These are phyloP conservation scores for Salvia miltiorrhiza DNA, from an alignment of 257 asterid species.

Conservation along the genomic window DNA sequence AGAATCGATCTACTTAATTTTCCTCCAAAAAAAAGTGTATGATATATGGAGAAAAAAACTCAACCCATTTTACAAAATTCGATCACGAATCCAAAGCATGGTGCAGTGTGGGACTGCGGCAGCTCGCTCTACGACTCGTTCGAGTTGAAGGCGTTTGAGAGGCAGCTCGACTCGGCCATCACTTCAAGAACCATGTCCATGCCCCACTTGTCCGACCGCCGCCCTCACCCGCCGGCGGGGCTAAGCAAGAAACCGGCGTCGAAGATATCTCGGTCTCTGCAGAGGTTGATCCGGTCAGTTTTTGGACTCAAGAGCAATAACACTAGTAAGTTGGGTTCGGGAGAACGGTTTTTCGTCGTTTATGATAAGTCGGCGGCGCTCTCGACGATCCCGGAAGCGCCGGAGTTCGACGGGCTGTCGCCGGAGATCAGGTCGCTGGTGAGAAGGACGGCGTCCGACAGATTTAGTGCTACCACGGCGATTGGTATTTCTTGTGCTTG, in stretches of 20 bases:
- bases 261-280: conserved; percentile 51
- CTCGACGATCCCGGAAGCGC: conserved; percentile 55
- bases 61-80: neutral
- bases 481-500: conserved; percentile 58
- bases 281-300: conserved; percentile 48
- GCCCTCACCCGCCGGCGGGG: conserved; percentile 6
- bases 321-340: conserved; percentile 19
- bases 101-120: conserved; percentile 61
- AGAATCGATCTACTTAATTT: neutral
- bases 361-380: conserved; percentile 46
- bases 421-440: conserved; percentile 63
- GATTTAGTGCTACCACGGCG: conserved; percentile 31
- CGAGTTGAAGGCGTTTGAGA: conserved; percentile 59
- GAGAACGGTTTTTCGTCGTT: conserved; percentile 35
- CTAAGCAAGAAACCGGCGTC: conserved; percentile 33
- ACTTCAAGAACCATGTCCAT: conserved; percentile 53
- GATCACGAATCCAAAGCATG: conserved; percentile 7
- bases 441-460: conserved; percentile 53
- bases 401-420: conserved; percentile 52
- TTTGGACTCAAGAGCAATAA: conserved; percentile 33
- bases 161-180: conserved; percentile 63
- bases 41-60: conserved; percentile 19
- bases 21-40: neutral
- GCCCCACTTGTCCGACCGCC: conserved; percentile 57
- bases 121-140: conserved; percentile 79